phyloP scores from a whole-genome alignment of 2,329 filamentous ascomycete genomes.

The Helicocarpus griseus region DNA sequence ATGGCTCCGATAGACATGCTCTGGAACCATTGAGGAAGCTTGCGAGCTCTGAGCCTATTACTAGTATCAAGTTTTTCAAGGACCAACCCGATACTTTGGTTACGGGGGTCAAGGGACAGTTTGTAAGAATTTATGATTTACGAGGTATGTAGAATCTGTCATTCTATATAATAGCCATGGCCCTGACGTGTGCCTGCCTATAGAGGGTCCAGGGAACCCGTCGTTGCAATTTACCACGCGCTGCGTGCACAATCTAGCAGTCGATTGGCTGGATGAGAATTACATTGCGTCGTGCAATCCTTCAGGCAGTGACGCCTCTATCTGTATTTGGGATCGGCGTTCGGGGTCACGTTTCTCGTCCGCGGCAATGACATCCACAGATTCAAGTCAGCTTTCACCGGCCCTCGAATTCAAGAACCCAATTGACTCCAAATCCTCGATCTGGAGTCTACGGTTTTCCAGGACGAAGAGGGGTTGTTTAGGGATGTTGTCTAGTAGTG shows the following conservation, averaged over 20 bases:
- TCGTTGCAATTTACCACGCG: conserved; percentile 44
- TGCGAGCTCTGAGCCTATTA: conserved; percentile 52
- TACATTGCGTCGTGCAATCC: conserved; percentile 52
- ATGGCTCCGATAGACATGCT: conserved; percentile 19
- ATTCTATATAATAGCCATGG: no score
- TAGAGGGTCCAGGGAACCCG: conserved; percentile 30
- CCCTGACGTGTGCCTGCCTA: no score
- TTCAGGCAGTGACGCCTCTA: conserved; percentile 45
- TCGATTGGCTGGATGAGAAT: conserved; percentile 55
- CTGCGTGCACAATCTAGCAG: conserved; percentile 54
- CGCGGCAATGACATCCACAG: conserved; percentile 21
- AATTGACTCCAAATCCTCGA: conserved; percentile 42
- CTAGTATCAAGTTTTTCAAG: conserved; percentile 55
- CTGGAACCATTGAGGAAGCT: conserved; percentile 48
- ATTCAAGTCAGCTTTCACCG: conserved; percentile 33
- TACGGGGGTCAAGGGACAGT: conserved; percentile 51
- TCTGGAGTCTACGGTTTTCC: conserved; percentile 55
- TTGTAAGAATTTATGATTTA: conserved; percentile 53
- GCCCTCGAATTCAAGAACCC: conserved; percentile 50
- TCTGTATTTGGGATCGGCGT: conserved; percentile 55
- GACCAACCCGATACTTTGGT: conserved; percentile 52
- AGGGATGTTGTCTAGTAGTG: conserved; percentile 49
- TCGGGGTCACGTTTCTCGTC: conserved; percentile 31
- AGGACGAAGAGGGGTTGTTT: conserved; percentile 49
- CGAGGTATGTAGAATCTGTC: conserved; percentile 38